These are phyloP conservation scores for Blakeslea trispora DNA, from an alignment of 371 early-diverging fungal species.

Conservation along the genomic window DNA sequence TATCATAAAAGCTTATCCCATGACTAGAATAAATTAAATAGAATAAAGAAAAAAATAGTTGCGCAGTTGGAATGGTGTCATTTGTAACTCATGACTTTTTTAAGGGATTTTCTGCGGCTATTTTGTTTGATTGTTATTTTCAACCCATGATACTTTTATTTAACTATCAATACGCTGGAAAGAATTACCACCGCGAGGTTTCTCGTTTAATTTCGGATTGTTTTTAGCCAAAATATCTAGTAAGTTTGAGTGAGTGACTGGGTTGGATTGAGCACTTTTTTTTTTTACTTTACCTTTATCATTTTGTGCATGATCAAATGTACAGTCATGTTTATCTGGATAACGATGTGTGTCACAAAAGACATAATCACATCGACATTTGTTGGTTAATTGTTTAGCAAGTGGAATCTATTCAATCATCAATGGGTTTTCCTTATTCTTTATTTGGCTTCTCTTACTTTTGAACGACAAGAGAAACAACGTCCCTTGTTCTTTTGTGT, in stretches of 20 bases:
- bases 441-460: conserved; percentile 38
- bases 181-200: conserved; percentile 74
- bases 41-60: neutral
- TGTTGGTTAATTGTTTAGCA: conserved; percentile 81
- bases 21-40: too few relatives aligned
- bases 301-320: conserved; percentile 71
- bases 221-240: conserved; percentile 71
- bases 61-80: neutral
- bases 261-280: too few relatives aligned
- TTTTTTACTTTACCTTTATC: conserved; percentile 63
- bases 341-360: conserved; percentile 81
- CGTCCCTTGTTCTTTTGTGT: conserved; percentile 71
- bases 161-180: conserved; percentile 68
- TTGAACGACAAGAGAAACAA: conserved; percentile 74
- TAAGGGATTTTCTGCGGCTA: neutral
- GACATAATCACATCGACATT: conserved; percentile 78
- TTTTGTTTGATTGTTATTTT: too few relatives aligned
- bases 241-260: too few relatives aligned
- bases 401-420: conserved; percentile 59
- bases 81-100: too few relatives aligned
- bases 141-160: neutral
- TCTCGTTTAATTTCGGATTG: conserved; percentile 77
- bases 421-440: neutral
- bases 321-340: conserved; percentile 77
- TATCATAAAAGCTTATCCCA: too few relatives aligned